Conservation (phyloP, 2,329 filamentous ascomycete species). For the Colletotrichum sp. region DNA sequence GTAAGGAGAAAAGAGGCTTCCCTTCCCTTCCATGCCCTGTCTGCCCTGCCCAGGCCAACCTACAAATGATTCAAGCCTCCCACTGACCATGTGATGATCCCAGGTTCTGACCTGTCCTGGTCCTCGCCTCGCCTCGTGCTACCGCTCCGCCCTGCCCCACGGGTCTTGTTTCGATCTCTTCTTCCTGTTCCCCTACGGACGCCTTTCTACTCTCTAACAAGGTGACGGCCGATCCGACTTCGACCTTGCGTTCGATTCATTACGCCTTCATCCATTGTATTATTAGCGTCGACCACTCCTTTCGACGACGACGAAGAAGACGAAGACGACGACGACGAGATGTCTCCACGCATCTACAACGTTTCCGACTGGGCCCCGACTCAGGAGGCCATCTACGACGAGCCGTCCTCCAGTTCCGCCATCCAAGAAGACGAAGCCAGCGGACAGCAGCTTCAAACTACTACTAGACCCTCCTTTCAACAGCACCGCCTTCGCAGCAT, state of each 20-base stretch:
- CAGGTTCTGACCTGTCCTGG: background rate
- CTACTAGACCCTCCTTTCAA: conserved; percentile 26
- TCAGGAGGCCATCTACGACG: conserved; percentile 48
- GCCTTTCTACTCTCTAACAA: background rate
- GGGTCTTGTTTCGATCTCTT: background rate
- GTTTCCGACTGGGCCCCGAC: conserved; percentile 45
- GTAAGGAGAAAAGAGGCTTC: conserved; percentile 11
- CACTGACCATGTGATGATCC: conserved; percentile 16
- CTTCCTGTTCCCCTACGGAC: background rate
- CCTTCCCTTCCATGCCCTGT: background rate
- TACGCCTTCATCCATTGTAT: background rate
- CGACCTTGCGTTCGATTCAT: background rate
- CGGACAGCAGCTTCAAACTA: conserved; percentile 23
- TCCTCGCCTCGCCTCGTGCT: background rate
- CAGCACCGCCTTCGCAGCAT: conserved; percentile 51
- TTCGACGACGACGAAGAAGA: background rate
- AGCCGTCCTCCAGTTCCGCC: conserved; percentile 23
- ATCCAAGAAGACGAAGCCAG: conserved; percentile 18
- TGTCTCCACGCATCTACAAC: conserved; percentile 43
- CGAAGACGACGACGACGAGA: conserved; percentile 5
- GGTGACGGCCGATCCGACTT: background rate
- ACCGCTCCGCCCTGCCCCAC: background rate
- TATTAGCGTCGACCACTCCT: background rate
- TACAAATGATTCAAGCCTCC: conserved; percentile 2
- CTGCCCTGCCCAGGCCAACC: background rate